Evolutionary conservation across 2,329 filamentous ascomycete genomes (phyloP).

Genomic region (Hypoxylon rubiginosum): DNA sequence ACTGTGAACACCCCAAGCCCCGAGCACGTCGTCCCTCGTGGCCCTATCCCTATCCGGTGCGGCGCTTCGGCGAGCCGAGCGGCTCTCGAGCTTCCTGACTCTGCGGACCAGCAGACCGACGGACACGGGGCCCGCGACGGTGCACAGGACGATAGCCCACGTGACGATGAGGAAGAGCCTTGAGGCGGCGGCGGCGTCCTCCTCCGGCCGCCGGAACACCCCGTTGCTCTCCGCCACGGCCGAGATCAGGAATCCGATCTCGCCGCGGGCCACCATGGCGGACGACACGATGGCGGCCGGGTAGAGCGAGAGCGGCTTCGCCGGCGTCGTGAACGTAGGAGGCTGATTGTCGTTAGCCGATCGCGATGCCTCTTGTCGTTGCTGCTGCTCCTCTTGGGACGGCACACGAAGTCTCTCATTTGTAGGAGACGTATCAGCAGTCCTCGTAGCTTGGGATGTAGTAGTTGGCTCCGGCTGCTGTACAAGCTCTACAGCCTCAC

Average conservation of each 20-base stretch:
- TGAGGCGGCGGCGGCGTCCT: conserved; percentile 42
- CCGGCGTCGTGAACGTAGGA: conserved; percentile 35
- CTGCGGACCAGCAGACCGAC: conserved; percentile 62
- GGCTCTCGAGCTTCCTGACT: conserved; percentile 55
- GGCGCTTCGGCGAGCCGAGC: conserved; percentile 17
- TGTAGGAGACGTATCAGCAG: neutral
- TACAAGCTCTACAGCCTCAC: neutral
- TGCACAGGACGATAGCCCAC: conserved; percentile 70
- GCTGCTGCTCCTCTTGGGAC: neutral
- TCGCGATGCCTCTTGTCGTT: neutral
- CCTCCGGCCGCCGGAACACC: conserved; percentile 53
- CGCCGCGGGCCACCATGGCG: conserved; percentile 81
- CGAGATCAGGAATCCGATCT: conserved; percentile 83
- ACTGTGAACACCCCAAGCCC: conserved; percentile 47
- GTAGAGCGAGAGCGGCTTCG: conserved; percentile 73
- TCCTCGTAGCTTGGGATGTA: neutral
- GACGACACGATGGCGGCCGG: conserved; percentile 75
- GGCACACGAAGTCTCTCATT: neutral
- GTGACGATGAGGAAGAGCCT: conserved; percentile 66
- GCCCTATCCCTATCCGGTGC: too few species aligned
- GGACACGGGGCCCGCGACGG: conserved; percentile 63
- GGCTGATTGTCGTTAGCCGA: neutral
- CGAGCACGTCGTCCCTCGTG: conserved; percentile 44
- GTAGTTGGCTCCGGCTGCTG: neutral
- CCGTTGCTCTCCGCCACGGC: conserved; percentile 71